Percentiles rank a stretch among this genome's conserved stretches.
Evolutionary conservation across 2,329 filamentous ascomycete species (phyloP).

Genomic region (Phoma sp.): DNA sequence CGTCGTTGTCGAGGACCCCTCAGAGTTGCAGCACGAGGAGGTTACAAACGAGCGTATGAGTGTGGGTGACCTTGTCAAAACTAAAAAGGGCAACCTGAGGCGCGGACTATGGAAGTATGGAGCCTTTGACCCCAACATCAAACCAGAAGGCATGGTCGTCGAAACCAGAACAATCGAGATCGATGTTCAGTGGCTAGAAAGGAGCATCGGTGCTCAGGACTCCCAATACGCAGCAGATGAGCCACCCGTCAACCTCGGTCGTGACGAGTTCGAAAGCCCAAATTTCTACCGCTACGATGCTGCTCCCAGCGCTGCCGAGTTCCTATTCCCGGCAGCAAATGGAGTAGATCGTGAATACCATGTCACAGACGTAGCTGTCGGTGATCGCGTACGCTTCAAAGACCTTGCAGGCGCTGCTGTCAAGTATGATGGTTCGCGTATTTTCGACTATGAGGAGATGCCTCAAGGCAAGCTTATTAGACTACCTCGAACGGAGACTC

Average conservation of each 20-base stretch:
- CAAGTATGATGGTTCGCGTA: conserved; percentile 56
- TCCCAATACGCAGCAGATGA: conserved; percentile 31
- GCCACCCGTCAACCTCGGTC: conserved; percentile 40
- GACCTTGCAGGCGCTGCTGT: conserved; percentile 57
- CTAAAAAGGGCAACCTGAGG: conserved; percentile 59
- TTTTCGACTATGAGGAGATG: conserved; percentile 29
- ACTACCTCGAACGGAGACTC: conserved; percentile 54
- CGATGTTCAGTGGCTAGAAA: conserved; percentile 60
- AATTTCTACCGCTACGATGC: conserved; percentile 54
- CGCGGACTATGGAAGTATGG: conserved; percentile 61
- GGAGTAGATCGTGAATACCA: conserved; percentile 39
- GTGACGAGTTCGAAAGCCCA: conserved; percentile 52
- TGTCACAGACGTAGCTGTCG: conserved; percentile 50
- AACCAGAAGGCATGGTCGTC: conserved; percentile 59
- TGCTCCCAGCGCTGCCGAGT: conserved; percentile 25
- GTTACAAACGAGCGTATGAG: conserved; percentile 46
- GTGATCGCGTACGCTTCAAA: conserved; percentile 61
- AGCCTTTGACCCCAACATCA: conserved; percentile 56
- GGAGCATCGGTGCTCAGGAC: conserved; percentile 44
- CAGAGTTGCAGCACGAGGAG: conserved; percentile 48
- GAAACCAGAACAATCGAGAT: conserved; percentile 54
- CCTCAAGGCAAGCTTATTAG: conserved; percentile 51
- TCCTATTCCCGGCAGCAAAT: conserved; percentile 31
- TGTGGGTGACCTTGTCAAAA: conserved; percentile 58
- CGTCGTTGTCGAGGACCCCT: conserved; percentile 57